Evolutionary conservation across 192 early-diverging fungal species (phyloP).

Genomic region (Coemansia sp.): DNA sequence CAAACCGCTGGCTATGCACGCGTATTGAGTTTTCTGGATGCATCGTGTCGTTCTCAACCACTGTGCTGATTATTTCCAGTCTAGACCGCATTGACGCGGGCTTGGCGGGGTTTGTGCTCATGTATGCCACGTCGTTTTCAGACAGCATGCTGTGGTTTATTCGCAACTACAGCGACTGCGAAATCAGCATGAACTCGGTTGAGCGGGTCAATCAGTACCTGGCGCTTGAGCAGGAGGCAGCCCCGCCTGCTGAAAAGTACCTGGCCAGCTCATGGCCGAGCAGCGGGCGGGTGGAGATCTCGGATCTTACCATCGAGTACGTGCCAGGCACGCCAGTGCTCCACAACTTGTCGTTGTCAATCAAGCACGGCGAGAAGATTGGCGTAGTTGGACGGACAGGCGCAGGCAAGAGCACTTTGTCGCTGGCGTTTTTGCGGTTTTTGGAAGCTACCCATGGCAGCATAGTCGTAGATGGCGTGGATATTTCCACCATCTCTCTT

Average conservation of each 20-base stretch:
- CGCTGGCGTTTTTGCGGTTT: slow-evolving; percentile 74
- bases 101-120: slow-evolving; percentile 81
- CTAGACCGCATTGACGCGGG: slow-evolving; percentile 73
- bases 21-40: slow-evolving; percentile 79
- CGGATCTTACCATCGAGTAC: slow-evolving; percentile 72
- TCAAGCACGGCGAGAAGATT: slow-evolving; percentile 75
- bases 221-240: slow-evolving; percentile 74
- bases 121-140: slow-evolving; percentile 84
- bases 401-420: slow-evolving; percentile 77
- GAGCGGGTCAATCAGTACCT: slow-evolving; percentile 87
- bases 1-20: slow-evolving; percentile 88
- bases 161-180: slow-evolving; percentile 75
- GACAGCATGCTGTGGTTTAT: slow-evolving; percentile 78
- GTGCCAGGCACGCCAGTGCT: slow-evolving; percentile 76
- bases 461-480: slow-evolving; percentile 72
- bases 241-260: slow-evolving; percentile 23
- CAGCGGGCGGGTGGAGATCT: slow-evolving; percentile 66
- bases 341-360: slow-evolving; percentile 68
- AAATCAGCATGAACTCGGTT: slow-evolving; percentile 84
- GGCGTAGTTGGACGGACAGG: slow-evolving; percentile 91
- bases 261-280: slow-evolving; percentile 67
- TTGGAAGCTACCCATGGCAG: slow-evolving; percentile 65
- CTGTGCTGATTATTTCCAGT: slow-evolving; percentile 60
- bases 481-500: slow-evolving; percentile 70
- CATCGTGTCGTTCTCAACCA: slow-evolving; percentile 71